phyloP scores from a whole-genome alignment of 2,329 filamentous ascomycete genomes.

The Onygenales sp. region DNA sequence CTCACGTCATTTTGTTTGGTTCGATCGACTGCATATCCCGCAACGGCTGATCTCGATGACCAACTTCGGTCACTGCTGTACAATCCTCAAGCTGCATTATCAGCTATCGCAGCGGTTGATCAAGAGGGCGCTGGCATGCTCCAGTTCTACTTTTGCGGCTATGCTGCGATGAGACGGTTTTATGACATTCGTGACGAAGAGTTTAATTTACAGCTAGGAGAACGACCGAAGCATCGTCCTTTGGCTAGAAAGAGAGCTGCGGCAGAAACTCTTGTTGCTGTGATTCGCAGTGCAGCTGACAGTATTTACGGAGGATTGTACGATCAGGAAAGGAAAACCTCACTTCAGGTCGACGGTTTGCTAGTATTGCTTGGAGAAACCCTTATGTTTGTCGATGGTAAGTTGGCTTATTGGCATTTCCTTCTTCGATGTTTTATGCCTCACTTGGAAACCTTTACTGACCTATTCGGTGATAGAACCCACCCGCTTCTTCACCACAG shows the following conservation, averaged over 20 bases:
- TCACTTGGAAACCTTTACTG: neutral
- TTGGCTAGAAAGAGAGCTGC: conserved; percentile 59
- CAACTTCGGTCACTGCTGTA: conserved; percentile 61
- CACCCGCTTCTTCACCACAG: conserved; percentile 52
- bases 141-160: conserved; percentile 79
- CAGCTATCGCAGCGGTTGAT: conserved; percentile 63
- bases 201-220: conserved; percentile 26
- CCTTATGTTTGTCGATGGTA: conserved; percentile 61
- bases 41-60: conserved; percentile 60
- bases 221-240: conserved; percentile 39
- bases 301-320: conserved; percentile 87
- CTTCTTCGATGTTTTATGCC: neutral
- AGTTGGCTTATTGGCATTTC: conserved; percentile 15
- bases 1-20: conserved; percentile 81
- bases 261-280: conserved; percentile 65
- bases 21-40: conserved; percentile 72
- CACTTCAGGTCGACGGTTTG: conserved; percentile 81
- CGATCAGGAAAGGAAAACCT: conserved; percentile 68
- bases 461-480: conserved; percentile 28
- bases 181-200: conserved; percentile 77
- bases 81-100: conserved; percentile 62
- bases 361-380: conserved; percentile 76
- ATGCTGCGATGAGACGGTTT: conserved; percentile 81
- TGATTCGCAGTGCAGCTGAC: conserved; percentile 77
- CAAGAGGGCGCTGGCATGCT: conserved; percentile 73